A percentile compares a stretch with the other conserved stretches of the same genome.
Evolutionary conservation across 352 stramenopile genomes (phyloP).

Genomic region (Phytophthora cactorum): DNA sequence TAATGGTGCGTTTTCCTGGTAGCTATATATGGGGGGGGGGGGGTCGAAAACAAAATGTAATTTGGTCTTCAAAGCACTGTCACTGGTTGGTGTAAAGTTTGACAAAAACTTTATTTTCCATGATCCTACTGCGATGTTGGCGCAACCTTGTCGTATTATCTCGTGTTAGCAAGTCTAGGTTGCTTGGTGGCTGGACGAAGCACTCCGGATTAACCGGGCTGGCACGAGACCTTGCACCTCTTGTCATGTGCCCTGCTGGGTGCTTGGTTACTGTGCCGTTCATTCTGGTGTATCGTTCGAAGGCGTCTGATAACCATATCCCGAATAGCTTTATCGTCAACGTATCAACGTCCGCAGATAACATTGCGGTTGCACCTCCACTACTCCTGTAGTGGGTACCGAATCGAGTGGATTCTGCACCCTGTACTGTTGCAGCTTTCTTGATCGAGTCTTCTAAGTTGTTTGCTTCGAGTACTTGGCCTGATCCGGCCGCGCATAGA

Average conservation of each 20-base stretch:
- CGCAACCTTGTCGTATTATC: neutral
- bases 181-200: neutral
- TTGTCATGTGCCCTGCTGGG: neutral
- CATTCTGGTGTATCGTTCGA: neutral
- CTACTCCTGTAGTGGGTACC: neutral
- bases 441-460: neutral
- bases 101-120: neutral
- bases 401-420: neutral
- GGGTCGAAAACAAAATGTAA: no score
- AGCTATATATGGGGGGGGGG: no score
- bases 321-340: neutral
- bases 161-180: neutral
- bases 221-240: neutral
- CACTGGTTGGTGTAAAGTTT: no score
- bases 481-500: neutral
- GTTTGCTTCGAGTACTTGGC: neutral
- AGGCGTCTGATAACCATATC: neutral
- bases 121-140: neutral
- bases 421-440: neutral
- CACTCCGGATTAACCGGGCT: neutral
- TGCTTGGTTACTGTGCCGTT: neutral
- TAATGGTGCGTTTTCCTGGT: no score
- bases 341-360: neutral
- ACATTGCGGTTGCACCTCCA: neutral
- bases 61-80: no score